Base-by-base conservation (phyloP, 768 basidiomycete species). In the Pisolithus marmoratus region DNA sequence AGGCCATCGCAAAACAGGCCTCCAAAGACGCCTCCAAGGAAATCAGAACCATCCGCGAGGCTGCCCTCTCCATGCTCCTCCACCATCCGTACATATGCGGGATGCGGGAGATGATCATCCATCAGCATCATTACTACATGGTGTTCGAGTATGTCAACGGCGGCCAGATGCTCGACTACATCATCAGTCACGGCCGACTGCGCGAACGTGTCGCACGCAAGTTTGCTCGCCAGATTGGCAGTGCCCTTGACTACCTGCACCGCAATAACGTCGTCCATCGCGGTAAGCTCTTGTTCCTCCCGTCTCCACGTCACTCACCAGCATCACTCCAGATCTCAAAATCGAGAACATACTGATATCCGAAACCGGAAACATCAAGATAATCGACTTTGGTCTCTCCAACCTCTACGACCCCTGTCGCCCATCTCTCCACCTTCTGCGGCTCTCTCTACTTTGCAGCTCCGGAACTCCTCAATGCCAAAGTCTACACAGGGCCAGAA, bases 331-430 rank as follows among this genome's bases (percentile, higher is more conserved):
- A 67, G 87, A 99, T 74, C 86, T 99, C 58, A 99, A 99, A 77
- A 99, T 99, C 65, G 95, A 99, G 72, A 98, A 97, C 73, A 99
- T 99, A 62, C 87, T 99, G 65, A 98, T 99, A 59, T 96, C 93
- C 1, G 93, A 96, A 58, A 90, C 90, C 0, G 96, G 96, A 11
- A 98, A 97, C 72, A 98, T 98, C 78, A 99, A 98, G 79, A 97
- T 98, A 56, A 99, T 98, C 68, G 95, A 99, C 71, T 99, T 98
- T 70, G 96, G 96, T 45, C 78, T 99, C 8, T 97, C 95, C 2
- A 99, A 98, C 72, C 78, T 99, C 12, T 98, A 85, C 67, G 83
- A 95, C 60, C 95, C n/a, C 96, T 2, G 62, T 72, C 8, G 62
- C 71, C 46, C 90, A 94, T 64, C 82, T 99, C 2, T 82, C 89